phyloP scores from a whole-genome alignment of 1,284 basidiomycete species.

The Ceratobasidium papillatum region DNA sequence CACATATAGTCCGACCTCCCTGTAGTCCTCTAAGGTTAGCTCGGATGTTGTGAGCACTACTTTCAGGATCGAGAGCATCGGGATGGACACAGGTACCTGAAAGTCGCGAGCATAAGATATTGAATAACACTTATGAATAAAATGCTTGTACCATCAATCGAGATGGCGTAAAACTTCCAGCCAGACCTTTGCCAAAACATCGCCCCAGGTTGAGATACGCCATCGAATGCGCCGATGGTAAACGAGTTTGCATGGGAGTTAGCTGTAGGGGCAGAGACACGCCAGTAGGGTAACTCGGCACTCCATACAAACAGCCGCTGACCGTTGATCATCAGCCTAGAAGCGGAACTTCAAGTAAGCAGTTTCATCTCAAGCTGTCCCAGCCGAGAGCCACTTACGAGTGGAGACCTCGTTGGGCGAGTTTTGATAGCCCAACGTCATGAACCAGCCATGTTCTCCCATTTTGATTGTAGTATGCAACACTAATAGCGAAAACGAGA shows the following conservation, averaged over 20 bases:
- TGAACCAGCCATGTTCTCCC: conserved; percentile 37
- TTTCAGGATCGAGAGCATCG: conserved; percentile 31
- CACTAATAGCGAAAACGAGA: not conserved
- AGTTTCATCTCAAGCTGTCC: not conserved
- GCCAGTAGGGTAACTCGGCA: conserved; percentile 42
- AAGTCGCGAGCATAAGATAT: not conserved
- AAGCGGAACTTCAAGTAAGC: not conserved
- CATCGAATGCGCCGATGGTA: no score
- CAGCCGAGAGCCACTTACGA: not conserved
- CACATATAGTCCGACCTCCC: conserved; percentile 40
- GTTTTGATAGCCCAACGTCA: conserved; percentile 33
- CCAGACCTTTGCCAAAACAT: conserved; percentile 40
- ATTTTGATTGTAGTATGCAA: not conserved
- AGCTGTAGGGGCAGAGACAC: conserved; percentile 36
- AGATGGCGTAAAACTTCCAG: conserved; percentile 40
- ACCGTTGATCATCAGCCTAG: conserved; percentile 40
- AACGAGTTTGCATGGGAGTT: not conserved
- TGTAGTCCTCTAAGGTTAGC: conserved; percentile 29
- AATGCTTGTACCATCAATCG: conserved; percentile 18
- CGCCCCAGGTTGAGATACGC: conserved; percentile 28
- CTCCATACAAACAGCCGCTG: conserved; percentile 39
- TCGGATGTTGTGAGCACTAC: conserved; percentile 40
- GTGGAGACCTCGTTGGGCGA: conserved; percentile 38
- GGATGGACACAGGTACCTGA: conserved; percentile 40
- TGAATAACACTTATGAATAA: not conserved